Evolutionary conservation across 2,329 filamentous ascomycete genomes (phyloP), one percentile per base, ranked within the genome.

Genomic region (Pyrenochaeta sp.): DNA sequence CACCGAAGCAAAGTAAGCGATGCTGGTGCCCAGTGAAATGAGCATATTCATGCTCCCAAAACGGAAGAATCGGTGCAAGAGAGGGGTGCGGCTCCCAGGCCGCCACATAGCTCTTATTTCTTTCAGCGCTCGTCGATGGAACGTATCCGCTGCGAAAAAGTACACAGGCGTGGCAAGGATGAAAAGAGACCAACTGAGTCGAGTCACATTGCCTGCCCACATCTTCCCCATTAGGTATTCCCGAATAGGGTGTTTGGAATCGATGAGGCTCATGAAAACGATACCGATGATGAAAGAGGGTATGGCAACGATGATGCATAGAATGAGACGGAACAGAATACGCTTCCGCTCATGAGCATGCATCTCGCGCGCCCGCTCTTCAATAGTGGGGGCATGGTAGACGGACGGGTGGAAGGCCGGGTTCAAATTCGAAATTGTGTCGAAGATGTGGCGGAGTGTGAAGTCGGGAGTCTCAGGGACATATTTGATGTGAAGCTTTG

Each of bases 21-120:
- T 90, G 2, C 84, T 87, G 0, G 92, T 96, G 5, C 91, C 92
- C 2, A 96, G 79, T 6, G 88, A 94, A 72, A 96, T 92, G 47
- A 96, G 81, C 75, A 95, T 87, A 65, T 96, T 96, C 92, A 96
- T 96, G 74, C 91, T 96, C 7, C 92, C 92, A 62, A 96, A 96
- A n/a, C 88, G 85, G 68, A 91, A 90, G 63, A 96, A 92, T 10
- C 92, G 80, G 56, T 87, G 82, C 11, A 89, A 59, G 3, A 95
- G 67, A 0, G 90, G 88, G 1, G 86, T 86, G 24, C 81, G 83
- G 65, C 90, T 96, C 19, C 84, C 82, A 2, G 76, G 84, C 15
- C 87, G 81, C 92, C 92, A 96, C 51, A 96, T 77, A 0, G 85
- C 80, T 48, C 79, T 78, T 9, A 96, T 74, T 60, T 96, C 92